phyloP scores from a whole-genome alignment of 2,329 filamentous ascomycete genomes.

The Sporothrix euskadiensis region DNA sequence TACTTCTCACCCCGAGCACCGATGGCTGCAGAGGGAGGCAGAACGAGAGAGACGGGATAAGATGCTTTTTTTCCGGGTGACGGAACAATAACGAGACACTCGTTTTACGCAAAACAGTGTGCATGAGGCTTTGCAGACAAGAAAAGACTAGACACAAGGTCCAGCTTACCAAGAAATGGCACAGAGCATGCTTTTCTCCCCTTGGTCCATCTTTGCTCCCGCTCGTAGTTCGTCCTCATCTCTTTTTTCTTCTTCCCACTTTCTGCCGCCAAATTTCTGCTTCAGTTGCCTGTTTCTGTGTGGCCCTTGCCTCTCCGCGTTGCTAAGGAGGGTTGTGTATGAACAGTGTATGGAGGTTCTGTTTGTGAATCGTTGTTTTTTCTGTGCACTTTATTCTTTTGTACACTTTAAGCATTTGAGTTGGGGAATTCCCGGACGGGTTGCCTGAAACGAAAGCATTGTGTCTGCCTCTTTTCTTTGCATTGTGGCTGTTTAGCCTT shows the following conservation, averaged over 20 bases:
- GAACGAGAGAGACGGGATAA: background rate
- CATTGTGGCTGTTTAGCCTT: conserved; percentile 7
- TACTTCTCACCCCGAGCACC: background rate
- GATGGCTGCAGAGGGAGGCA: background rate
- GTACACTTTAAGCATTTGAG: background rate
- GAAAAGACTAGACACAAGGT: background rate
- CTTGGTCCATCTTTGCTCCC: background rate
- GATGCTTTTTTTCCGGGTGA: background rate
- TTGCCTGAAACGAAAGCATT: conserved; percentile 12
- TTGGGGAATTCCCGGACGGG: conserved; percentile 19
- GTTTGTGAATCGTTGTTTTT: background rate
- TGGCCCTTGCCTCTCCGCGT: conserved; percentile 3
- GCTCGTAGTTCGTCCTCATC: background rate
- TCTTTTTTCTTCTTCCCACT: background rate
- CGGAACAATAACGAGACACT: conserved; percentile 10
- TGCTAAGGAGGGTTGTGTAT: conserved; percentile 21
- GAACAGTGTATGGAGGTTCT: background rate
- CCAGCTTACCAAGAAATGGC: background rate
- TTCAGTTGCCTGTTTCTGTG: background rate
- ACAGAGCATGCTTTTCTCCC: background rate
- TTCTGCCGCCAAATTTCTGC: too few relatives aligned
- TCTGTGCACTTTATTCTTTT: background rate
- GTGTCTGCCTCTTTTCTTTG: background rate
- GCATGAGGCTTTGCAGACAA: background rate
- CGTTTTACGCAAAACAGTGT: background rate